These are phyloP conservation scores for Blastobotrys chiropterorum DNA, from an alignment of 805 yeast species.

Conservation along the genomic window DNA sequence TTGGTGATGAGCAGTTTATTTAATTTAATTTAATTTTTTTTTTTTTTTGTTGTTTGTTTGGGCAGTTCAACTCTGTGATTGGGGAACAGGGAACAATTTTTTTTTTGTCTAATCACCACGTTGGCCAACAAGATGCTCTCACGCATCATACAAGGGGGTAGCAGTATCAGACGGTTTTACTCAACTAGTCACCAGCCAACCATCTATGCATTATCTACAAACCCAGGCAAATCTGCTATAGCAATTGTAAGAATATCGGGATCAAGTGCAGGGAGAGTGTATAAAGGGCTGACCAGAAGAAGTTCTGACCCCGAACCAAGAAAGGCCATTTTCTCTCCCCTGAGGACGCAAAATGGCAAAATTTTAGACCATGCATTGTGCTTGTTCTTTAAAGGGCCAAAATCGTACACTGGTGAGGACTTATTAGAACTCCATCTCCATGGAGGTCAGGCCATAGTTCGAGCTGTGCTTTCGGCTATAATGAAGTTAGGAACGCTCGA, in stretches of 20 bases:
- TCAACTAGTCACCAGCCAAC: constrained; percentile 43
- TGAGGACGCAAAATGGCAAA: constrained; percentile 35
- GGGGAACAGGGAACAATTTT: neutral
- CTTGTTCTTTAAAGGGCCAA: constrained; percentile 62
- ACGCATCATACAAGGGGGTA: neutral
- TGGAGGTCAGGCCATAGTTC: constrained; percentile 85
- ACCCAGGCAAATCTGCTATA: constrained; percentile 74
- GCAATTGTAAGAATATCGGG: constrained; percentile 85
- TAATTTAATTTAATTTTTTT: neutral
- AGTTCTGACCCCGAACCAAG: constrained; percentile 41
- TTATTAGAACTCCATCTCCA: constrained; percentile 83
- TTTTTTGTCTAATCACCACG: too few relatives aligned
- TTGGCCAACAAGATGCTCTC: neutral
- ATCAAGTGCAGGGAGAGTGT: constrained; percentile 40
- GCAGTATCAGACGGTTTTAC: neutral
- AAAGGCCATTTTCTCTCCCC: constrained; percentile 49
- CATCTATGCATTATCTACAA: constrained; percentile 85
- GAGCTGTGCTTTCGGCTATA: constrained; percentile 61
- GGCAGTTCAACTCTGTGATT: neutral
- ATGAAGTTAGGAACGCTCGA: constrained; percentile 29
- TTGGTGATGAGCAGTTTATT: neutral
- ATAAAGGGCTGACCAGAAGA: constrained; percentile 38
- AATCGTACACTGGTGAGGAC: constrained; percentile 91
- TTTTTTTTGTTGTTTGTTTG: too few relatives aligned
- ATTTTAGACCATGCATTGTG: constrained; percentile 75